Evolutionary conservation across 192 early-diverging fungal species (phyloP).

Genomic region (Backusella westeae): DNA sequence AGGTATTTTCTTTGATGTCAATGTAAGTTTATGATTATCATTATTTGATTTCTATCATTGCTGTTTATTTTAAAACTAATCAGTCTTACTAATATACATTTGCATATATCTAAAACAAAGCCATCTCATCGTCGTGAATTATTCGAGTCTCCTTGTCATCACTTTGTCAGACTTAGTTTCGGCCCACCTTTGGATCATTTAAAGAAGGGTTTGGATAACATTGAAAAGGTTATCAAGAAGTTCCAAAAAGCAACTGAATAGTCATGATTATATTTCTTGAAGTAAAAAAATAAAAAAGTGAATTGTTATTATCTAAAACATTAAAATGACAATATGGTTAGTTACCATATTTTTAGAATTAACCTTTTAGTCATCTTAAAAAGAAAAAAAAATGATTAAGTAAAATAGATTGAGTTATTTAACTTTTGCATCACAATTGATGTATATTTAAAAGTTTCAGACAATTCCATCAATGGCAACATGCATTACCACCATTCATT

Average conservation of each 20-base stretch:
- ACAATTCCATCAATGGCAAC: not conserved
- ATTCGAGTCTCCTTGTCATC: conserved; percentile 52
- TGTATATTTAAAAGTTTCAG: not conserved
- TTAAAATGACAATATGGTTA: not conserved
- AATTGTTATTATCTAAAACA: not conserved
- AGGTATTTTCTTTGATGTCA: conserved; percentile 60
- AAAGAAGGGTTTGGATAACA: conserved; percentile 44
- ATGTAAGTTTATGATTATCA: conserved; percentile 24
- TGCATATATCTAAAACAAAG: conserved; percentile 1
- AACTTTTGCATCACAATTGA: not conserved
- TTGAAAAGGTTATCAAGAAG: conserved; percentile 32
- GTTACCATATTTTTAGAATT: not conserved
- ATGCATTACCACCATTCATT: not conserved
- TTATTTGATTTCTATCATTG: not conserved
- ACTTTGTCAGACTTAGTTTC: conserved; percentile 54
- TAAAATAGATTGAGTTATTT: not conserved
- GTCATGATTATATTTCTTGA: not conserved
- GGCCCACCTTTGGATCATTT: conserved; percentile 54
- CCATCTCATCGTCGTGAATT: conserved; percentile 53
- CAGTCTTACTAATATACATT: not conserved
- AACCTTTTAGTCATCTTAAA: not conserved
- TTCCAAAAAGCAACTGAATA: not conserved
- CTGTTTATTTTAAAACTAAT: not conserved
- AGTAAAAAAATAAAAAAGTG: not conserved
- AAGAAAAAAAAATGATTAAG: not conserved